Evolutionary conservation across 495 filamentous ascomycete genomes (phyloP), one percentile per base, ranked within the genome.

Genomic region (Zalerion maritima): DNA sequence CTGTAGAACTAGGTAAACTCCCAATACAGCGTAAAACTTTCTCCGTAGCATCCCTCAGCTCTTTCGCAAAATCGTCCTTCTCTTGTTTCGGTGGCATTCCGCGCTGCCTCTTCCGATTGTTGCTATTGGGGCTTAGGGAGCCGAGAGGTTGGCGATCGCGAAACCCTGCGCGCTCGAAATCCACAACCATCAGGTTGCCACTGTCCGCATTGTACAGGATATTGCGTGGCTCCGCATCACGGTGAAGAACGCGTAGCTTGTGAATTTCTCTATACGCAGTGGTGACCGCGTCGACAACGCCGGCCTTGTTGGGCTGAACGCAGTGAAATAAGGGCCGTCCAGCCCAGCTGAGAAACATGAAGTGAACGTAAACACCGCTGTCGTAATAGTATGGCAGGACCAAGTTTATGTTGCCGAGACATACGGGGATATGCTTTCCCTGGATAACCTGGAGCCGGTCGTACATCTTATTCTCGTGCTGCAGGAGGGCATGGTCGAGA

Each of bases 381-480:
- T 52, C 31, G 33, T 39, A 52, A 15, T 43, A 47, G 29, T 46
- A 47, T 16, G 40, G 49, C 17, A 37, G 18, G 9, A 35, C 27
- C 11, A 55, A 35, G 32, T 49, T 34, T 23, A 54, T 35, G 18
- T 26, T 35, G 14, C 55, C 58, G 27, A 61, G 46, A 24, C 37
- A 57, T 8, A 61, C 45, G 5, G 57, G 58, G 16, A 57, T 34
- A 22, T 46, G 15, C 11, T 35, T 33, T 29, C 57, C 58, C 28
- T 62, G 50, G 15, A 60, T 21, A 31, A 37, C 5, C 2, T 15
- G 24, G 4, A 61, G 42, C 12, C 36, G 37, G 28, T 43, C 24
- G 35, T 60, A 62, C 18, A 55, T 31, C 17, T 43, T 18, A 3
- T 38, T 28, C 32, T 62, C 48, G 29, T 57, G 44, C 18, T 36